Conservation (phyloP, 805 yeast genomes). For the Yueomyces sp. region DNA sequence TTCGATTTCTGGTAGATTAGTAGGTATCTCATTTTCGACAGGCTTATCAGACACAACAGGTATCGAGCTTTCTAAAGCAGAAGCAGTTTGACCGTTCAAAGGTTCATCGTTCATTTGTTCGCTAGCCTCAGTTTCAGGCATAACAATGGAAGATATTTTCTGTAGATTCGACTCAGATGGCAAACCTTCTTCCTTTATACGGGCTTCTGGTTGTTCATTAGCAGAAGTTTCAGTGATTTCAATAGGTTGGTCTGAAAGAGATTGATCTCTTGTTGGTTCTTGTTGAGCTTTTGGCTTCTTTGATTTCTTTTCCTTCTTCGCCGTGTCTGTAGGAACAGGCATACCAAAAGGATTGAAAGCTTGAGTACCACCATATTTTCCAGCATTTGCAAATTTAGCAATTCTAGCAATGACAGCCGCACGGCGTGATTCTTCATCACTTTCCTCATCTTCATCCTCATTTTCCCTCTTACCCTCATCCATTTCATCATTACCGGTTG, state of each 20-base stretch:
- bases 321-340: conserved; percentile 6
- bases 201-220: no score
- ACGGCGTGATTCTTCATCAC: conserved; percentile 64
- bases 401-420: conserved; percentile 76
- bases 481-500: neutral
- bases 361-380: conserved; percentile 58
- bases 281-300: neutral
- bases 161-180: no score
- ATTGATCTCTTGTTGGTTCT: neutral
- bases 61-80: no score
- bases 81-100: no score
- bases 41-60: no score
- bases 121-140: no score
- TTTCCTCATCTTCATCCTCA: conserved; percentile 46
- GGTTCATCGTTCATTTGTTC: no score
- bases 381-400: conserved; percentile 88
- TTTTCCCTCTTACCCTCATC: conserved; percentile 27
- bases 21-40: no score
- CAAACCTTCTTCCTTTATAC: no score
- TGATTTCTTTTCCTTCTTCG: conserved; percentile 2
- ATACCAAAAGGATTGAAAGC: conserved; percentile 30
- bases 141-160: no score
- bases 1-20: no score
- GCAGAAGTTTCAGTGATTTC: neutral
- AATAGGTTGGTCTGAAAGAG: neutral